These are phyloP conservation scores for Ilyonectria sp. DNA, from an alignment of 2,329 filamentous ascomycete genomes.

Conservation along the genomic window DNA sequence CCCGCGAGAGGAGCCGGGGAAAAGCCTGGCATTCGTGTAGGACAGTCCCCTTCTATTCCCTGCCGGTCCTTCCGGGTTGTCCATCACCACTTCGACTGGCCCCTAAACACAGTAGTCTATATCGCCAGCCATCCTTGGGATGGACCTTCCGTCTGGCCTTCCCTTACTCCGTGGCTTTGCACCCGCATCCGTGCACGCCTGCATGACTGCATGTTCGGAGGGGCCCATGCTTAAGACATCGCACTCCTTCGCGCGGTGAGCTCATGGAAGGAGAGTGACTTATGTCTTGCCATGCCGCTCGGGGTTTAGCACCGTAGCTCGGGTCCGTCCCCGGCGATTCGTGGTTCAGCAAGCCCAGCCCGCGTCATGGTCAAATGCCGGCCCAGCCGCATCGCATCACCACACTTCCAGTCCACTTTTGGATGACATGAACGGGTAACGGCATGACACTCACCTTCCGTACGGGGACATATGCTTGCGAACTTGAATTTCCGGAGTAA, in stretches of 20 bases:
- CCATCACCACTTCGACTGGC: slow-evolving; percentile 17
- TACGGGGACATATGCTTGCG: neutral
- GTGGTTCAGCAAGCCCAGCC: slow-evolving; percentile 39
- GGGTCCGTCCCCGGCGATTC: neutral
- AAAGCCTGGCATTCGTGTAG: too few species aligned
- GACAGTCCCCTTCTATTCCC: too few species aligned
- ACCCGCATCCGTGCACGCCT: too few species aligned
- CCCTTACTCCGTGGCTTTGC: neutral
- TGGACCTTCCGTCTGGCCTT: slow-evolving; percentile 10
- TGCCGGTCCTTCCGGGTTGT: slow-evolving; percentile 21
- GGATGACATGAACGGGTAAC: neutral
- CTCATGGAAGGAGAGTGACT: neutral
- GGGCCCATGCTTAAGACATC: neutral
- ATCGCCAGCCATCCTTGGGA: slow-evolving; percentile 14
- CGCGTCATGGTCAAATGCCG: slow-evolving; percentile 42
- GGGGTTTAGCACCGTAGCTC: neutral
- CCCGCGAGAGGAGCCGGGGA: too few species aligned
- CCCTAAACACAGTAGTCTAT: slow-evolving; percentile 10
- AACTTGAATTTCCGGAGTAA: too few species aligned
- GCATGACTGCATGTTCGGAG: slow-evolving; percentile 7
- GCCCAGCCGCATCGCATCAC: slow-evolving; percentile 30
- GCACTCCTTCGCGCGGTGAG: too few species aligned
- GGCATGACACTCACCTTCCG: neutral
- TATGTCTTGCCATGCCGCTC: slow-evolving; percentile 4
- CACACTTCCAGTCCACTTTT: neutral